These are phyloP conservation scores for Coemansia sp. DNA, from an alignment of 192 early-diverging fungal genomes.

Conservation along the genomic window DNA sequence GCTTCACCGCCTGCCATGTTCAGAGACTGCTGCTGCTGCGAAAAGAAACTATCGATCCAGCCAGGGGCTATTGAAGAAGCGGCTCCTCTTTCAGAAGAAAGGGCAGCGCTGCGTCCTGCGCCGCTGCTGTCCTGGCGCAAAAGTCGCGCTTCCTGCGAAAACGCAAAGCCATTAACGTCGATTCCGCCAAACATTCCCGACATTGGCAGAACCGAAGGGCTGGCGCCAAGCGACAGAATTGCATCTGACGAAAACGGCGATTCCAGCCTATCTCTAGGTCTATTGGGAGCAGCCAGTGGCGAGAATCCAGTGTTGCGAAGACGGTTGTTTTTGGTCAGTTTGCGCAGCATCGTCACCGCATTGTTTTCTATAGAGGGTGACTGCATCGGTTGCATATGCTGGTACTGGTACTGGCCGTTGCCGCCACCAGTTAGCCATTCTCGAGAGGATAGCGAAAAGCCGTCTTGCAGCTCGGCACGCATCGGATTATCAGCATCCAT, in stretches of 20 bases:
- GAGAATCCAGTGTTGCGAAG: slow-evolving; percentile 6
- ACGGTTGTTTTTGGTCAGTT: slow-evolving; percentile 39
- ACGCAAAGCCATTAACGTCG: slow-evolving; percentile 3
- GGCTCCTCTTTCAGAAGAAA: neutral
- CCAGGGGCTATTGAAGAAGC: slow-evolving; percentile 8
- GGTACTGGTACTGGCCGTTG: slow-evolving; percentile 7
- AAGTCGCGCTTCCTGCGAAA: neutral
- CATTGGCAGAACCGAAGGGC: neutral
- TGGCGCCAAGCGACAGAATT: neutral
- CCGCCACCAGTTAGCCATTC: slow-evolving; percentile 21
- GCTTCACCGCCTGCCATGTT: neutral
- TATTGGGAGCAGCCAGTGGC: neutral
- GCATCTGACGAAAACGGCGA: slow-evolving; percentile 15
- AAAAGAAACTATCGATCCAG: slow-evolving; percentile 45
- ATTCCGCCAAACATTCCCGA: neutral
- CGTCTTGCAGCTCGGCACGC: slow-evolving; percentile 27
- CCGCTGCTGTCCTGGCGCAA: neutral
- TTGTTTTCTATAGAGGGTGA: slow-evolving; percentile 43
- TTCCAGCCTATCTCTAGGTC: slow-evolving; percentile 5
- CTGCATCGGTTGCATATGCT: slow-evolving; percentile 16
- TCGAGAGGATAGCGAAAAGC: slow-evolving; percentile 20
- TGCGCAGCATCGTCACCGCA: slow-evolving; percentile 45
- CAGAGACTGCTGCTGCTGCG: slow-evolving; percentile 23
- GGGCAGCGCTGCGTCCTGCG: neutral
- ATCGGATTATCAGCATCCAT: slow-evolving; percentile 5